Evolutionary conservation across 345 rosid genomes (phyloP), one percentile per base, ranked within the genome.

Genomic region (Clarkia xantiana): DNA sequence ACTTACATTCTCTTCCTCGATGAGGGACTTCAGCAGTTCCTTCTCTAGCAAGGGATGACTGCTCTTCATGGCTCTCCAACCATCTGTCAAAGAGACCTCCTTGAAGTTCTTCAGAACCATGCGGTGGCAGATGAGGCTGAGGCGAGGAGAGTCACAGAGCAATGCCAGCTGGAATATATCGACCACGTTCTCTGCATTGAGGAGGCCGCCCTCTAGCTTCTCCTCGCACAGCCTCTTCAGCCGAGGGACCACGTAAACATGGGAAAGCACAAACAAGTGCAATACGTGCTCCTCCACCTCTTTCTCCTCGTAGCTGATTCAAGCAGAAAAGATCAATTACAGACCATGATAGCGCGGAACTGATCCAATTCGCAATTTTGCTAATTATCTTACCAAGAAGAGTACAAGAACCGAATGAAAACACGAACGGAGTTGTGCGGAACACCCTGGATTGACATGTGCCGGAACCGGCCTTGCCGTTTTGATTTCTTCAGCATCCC

Each of bases 111-210:
- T 68, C 46, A 77, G 29, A 55, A 86, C 77, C 83, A 61, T 79
- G 19, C 84, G 78, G 56, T 86, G 89, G 62, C 79, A 76, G 57
- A 83, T 57, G 52, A 81, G 58, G 57, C 76, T 53, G 19, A 90
- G 86, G 45, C 89, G 68, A 45, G 97, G 91, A 42, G 78, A 76
- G 51, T 86, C 88, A 43, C 95, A 90, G 0, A 90, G 69, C 42
- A 90, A 62, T 0, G 95, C 69, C 17, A 90, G 84, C 77, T 90
- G 97, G 53, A 90, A 81, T 38, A 79, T 67, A 65, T 90, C 95
- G 4, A 81, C 57, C 11, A 79, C 86, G 51, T 86, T 90, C 55
- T 90, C 95, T 2, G 42, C 46, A 39, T 64, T 79, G 34, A 90
- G 81, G 56, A 71, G 66, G 53, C 89, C 86, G 14, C 66, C 71